Conservation (phyloP, 129 eudicot species). For the Dittrichia graveolens region DNA sequence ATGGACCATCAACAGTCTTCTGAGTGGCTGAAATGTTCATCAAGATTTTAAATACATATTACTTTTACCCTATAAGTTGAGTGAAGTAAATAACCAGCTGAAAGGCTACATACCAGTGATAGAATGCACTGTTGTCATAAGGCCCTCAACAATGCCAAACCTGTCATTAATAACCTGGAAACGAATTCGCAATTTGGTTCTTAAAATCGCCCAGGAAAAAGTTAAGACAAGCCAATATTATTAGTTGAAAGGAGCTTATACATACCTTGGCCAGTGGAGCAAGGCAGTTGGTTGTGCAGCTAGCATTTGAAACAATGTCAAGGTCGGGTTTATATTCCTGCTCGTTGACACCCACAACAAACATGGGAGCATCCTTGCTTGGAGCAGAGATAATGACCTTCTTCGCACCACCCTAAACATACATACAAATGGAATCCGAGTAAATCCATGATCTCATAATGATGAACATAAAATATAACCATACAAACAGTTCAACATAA, state of each 20-base stretch:
- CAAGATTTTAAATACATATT: not conserved
- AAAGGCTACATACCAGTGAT: slow-evolving; percentile 35
- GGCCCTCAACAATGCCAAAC: slow-evolving; percentile 44
- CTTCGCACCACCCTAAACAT: slow-evolving; percentile 86
- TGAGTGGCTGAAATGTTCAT: slow-evolving; percentile 34
- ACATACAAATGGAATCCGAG: not conserved
- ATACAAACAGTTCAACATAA: not conserved
- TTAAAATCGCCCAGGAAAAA: not conserved
- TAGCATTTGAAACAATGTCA: slow-evolving; percentile 83
- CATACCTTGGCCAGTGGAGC: slow-evolving; percentile 88
- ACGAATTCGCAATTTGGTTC: not conserved
- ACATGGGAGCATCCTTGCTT: slow-evolving; percentile 94
- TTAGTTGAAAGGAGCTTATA: not conserved
- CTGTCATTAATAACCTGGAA: slow-evolving; percentile 42
- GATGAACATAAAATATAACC: too few species aligned
- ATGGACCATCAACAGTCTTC: slow-evolving; percentile 87
- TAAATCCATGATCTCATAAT: not conserved
- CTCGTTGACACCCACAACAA: slow-evolving; percentile 91
- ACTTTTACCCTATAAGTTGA: not conserved
- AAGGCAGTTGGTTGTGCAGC: slow-evolving; percentile 95
- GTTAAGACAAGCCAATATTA: not conserved
- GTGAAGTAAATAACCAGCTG: not conserved
- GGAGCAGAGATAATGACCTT: slow-evolving; percentile 90
- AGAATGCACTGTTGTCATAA: slow-evolving; percentile 41
- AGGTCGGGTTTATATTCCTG: slow-evolving; percentile 74